Percentiles rank a stretch among this genome's conserved stretches.
phyloP scores from a whole-genome alignment of 352 stramenopile genomes.

The Phytopythium montanum region DNA sequence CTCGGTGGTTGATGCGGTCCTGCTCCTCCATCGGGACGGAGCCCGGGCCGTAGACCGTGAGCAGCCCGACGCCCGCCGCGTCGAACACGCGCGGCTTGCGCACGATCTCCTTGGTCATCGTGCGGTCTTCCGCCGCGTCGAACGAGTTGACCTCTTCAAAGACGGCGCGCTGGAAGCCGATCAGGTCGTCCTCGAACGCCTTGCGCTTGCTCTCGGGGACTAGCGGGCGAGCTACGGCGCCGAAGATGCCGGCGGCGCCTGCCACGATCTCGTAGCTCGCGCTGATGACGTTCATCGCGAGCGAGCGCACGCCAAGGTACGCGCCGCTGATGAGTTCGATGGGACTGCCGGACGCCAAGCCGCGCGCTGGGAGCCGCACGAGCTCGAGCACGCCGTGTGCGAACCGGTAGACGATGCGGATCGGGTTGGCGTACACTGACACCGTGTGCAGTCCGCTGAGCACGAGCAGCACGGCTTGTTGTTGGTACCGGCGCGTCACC shows the following conservation, averaged over 20 bases:
- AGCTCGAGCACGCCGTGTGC: constrained; percentile 81
- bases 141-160: constrained; percentile 88
- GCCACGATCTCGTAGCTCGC: constrained; percentile 87
- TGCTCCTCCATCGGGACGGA: constrained; percentile 89
- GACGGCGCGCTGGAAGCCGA: constrained; percentile 81
- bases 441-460: constrained; percentile 83
- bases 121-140: constrained; percentile 81
- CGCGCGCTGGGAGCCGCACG: constrained; percentile 69
- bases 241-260: constrained; percentile 67
- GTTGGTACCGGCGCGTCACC: constrained; percentile 74
- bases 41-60: constrained; percentile 81
- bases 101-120: constrained; percentile 86
- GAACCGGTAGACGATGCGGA: constrained; percentile 84
- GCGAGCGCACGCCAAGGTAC: constrained; percentile 79
- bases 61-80: constrained; percentile 60
- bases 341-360: constrained; percentile 74
- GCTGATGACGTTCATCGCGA: constrained; percentile 89
- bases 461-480: constrained; percentile 84
- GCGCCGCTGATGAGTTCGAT: constrained; percentile 80
- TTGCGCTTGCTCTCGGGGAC: constrained; percentile 70
- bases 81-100: constrained; percentile 82
- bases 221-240: constrained; percentile 65
- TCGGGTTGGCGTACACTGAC: constrained; percentile 85
- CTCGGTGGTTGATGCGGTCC: constrained; percentile 80
- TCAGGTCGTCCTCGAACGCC: constrained; percentile 81